Evolutionary conservation across 805 yeast species (phyloP).

Genomic region (Candida xyloterini): DNA sequence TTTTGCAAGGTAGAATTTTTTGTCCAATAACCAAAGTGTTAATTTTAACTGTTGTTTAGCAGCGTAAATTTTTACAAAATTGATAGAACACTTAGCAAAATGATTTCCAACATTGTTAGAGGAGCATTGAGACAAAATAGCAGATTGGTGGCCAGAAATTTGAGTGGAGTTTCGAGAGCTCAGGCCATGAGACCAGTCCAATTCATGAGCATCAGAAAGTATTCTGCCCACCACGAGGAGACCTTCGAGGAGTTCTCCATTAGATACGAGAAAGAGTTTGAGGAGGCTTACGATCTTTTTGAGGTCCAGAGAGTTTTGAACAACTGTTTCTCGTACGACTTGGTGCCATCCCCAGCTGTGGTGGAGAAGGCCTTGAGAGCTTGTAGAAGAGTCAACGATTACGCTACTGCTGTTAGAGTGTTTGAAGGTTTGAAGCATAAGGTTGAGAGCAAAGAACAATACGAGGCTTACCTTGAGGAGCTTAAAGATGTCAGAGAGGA

Average conservation of each 20-base stretch:
- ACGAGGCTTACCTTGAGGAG: conserved; percentile 93
- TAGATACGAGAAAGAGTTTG: conserved; percentile 92
- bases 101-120: conserved; percentile 36
- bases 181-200: conserved; percentile 17
- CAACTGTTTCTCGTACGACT: conserved; percentile 97
- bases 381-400: conserved; percentile 97
- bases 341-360: conserved; percentile 97
- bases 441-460: conserved; percentile 92
- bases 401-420: conserved; percentile 97
- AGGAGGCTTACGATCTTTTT: conserved; percentile 83
- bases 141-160: conserved; percentile 27
- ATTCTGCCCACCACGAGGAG: conserved; percentile 80
- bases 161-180: conserved; percentile 17
- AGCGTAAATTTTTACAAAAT: conserved; percentile 8
- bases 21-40: conserved; percentile 26
- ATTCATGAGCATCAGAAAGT: conserved; percentile 47
- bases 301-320: conserved; percentile 93
- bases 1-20: conserved; percentile 13
- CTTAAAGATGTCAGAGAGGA: conserved; percentile 88
- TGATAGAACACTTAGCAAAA: conserved; percentile 12
- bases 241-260: conserved; percentile 91
- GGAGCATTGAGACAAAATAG: conserved; percentile 34
- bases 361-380: conserved; percentile 95
- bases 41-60: conserved; percentile 18
- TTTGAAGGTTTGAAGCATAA: conserved; percentile 96